These are phyloP conservation scores for Mortierella sp. DNA, from an alignment of 371 early-diverging fungal genomes.

Conservation along the genomic window DNA sequence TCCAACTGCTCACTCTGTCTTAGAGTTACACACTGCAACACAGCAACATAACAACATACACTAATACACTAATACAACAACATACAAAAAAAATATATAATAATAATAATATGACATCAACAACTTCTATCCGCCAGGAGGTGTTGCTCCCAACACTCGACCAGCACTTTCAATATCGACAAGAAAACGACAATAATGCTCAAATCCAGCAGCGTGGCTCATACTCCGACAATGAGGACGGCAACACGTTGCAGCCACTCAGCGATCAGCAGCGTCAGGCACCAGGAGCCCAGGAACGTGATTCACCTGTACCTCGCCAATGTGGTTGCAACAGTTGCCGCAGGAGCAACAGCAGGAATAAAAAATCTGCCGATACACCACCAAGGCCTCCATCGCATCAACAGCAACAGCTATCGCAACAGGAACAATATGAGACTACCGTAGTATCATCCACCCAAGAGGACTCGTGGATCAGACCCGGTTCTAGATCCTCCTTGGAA, in stretches of 20 bases:
- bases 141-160: neutral
- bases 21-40: neutral
- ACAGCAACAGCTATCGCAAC: neutral
- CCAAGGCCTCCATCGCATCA: neutral
- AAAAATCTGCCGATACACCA: neutral
- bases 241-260: slow-evolving; percentile 1
- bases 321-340: no score
- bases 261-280: neutral
- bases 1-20: neutral
- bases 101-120: slow-evolving; percentile 1
- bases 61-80: neutral
- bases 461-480: neutral
- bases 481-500: slow-evolving; percentile 7
- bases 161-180: neutral
- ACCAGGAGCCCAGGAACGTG: neutral
- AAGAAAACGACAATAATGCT: neutral
- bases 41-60: neutral
- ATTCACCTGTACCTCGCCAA: neutral
- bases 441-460: neutral
- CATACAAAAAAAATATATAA: no score
- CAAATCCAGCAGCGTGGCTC: slow-evolving; percentile 4
- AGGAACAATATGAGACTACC: neutral
- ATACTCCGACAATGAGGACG: neutral
- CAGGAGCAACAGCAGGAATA: no score
- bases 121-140: neutral